Evolutionary conservation across 306 rosid genomes (phyloP), one percentile per base, ranked within the genome.

Genomic region (Luffa aegyptiaca): DNA sequence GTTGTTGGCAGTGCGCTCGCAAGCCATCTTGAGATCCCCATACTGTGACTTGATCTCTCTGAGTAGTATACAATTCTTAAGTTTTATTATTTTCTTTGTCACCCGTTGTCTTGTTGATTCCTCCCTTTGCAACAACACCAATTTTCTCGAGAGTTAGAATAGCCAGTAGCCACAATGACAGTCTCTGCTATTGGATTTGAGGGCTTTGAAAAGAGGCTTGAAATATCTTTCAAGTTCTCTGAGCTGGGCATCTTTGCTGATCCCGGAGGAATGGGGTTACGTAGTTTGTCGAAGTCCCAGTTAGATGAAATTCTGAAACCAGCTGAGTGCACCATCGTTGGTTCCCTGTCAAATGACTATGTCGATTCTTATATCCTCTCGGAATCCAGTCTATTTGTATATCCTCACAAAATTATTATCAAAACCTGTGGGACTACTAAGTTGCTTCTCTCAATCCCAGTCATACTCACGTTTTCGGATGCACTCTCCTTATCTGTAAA

Each of bases 341-440:
- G 91, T 39, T 88, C 94, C 0, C 80, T 90, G 10, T 64, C 85
- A 0, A 90, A 86, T 42, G 88, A 83, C 8, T 77, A 86, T 9
- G 91, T 88, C 17, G 92, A 90, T 82, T 90, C 94, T 0, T 90
- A 90, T 73, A 92, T 90, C 79, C 92, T 90, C 3, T 90, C 94
- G 8, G 94, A 90, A 86, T 90, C 94, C 1, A 90, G 92, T 84
- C 85, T 82, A 14, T 90, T 90, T 51, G 83, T 88, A 8, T 87
- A 88, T 80, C 63, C 91, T 10, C 89, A 90, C 80, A 90, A 88
- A 87, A 77, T 90, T 82, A 87, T 90, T 53, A 90, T 88, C 57
- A 88, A 90, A 80, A 90, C 94, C 45, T 90, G 94, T 58, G 94
- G 94, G 2, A 90, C 94, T n/a, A 90, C 94, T 0, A 88, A 90